A percentile compares a stretch with the other conserved stretches of the same genome.
phyloP scores from a whole-genome alignment of 306 rosid species.

The Astragalus membranaceus region DNA sequence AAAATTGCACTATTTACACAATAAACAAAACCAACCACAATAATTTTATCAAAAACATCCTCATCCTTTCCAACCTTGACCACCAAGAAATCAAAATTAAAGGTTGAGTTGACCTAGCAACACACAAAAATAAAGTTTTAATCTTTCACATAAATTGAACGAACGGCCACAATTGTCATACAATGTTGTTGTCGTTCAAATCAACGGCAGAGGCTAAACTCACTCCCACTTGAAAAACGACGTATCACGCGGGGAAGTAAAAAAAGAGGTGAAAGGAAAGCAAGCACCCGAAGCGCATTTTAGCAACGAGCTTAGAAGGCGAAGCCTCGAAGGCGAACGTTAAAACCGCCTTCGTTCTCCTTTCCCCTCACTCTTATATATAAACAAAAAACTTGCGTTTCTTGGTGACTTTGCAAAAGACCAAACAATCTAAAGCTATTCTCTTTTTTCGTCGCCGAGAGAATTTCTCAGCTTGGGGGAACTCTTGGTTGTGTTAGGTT shows the following conservation, averaged over 20 bases:
- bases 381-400: conserved; percentile 17
- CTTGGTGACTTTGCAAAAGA: conserved; percentile 40
- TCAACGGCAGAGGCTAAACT: background rate
- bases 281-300: conserved; percentile 17
- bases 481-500: background rate
- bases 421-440: background rate
- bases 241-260: conserved; percentile 13
- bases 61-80: conserved; percentile 27
- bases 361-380: conserved; percentile 28
- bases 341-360: conserved; percentile 42
- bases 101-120: conserved; percentile 7
- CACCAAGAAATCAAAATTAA: conserved; percentile 1
- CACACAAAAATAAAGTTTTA: background rate
- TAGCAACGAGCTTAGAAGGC: conserved; percentile 5
- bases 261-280: background rate
- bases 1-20: too few species aligned
- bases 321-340: conserved; percentile 57
- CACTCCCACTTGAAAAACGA: background rate
- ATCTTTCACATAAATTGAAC: background rate
- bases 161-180: background rate
- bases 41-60: background rate
- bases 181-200: background rate
- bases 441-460: background rate
- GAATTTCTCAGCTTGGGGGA: conserved; percentile 9
- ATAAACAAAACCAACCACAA: too few species aligned